phyloP scores from a whole-genome alignment of 2,329 filamentous ascomycete genomes.

The Juglanconis sp. region DNA sequence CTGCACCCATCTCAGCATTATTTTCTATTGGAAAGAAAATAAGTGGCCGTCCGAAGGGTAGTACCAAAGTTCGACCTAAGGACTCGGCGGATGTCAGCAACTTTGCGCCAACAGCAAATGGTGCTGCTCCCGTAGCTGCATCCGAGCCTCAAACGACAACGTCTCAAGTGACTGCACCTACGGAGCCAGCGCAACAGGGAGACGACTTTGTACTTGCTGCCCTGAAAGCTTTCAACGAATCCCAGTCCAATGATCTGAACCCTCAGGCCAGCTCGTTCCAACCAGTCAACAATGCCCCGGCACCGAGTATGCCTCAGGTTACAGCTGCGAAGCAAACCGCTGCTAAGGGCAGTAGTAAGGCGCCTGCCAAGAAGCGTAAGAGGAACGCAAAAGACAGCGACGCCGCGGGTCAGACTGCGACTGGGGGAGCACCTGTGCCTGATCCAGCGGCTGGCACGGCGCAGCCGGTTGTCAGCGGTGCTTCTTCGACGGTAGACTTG shows the following conservation, averaged over 20 bases:
- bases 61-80: conserved; percentile 42
- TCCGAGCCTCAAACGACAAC: background rate
- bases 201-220: conserved; percentile 10
- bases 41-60: conserved; percentile 41
- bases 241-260: background rate
- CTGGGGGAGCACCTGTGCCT: background rate
- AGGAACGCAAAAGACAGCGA: conserved; percentile 24
- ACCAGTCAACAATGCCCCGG: conserved; percentile 7
- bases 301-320: background rate
- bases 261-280: conserved; percentile 12
- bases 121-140: background rate
- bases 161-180: background rate
- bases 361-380: conserved; percentile 29
- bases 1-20: conserved; percentile 9
- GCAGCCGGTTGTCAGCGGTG: background rate
- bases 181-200: conserved; percentile 2
- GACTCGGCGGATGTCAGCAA: conserved; percentile 12
- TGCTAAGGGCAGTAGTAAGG: background rate
- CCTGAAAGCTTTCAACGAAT: conserved; percentile 9
- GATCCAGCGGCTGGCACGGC: background rate
- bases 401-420: background rate
- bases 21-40: conserved; percentile 17
- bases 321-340: background rate
- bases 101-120: background rate
- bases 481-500: conserved; percentile 15